Evolutionary conservation across 2,329 filamentous ascomycete species (phyloP), one percentile per base, ranked within the genome.

Genomic region (Chaetomiaceae sp.): DNA sequence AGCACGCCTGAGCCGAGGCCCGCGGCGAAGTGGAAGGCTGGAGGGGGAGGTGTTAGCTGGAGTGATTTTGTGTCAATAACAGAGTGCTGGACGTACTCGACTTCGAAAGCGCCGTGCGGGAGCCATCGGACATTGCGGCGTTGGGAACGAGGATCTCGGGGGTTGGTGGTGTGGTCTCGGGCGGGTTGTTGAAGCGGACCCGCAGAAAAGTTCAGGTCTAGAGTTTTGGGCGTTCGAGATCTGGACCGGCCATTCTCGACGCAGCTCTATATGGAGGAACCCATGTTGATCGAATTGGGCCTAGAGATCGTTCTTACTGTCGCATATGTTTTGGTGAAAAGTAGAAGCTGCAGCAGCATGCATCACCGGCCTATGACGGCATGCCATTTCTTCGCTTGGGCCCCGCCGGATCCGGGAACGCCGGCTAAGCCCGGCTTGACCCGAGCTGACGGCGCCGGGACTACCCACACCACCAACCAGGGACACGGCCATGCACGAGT

Each of bases 1-100:
- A 89, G 82, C 47, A 95, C 80, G 64, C 94, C 94, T 7, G 91
- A 96, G 65, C 83, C 83, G 52, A 97, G 82, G 59, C 94, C 94
- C 59, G 91, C 92, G 61, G 86, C 72, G 70, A 97, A 95, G 74
- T 97, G 94, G 69, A 89, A 91, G 61, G 82, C 85, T 88, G 63
- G 58, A 39, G 22, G 17, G 12, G 22, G 36, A 14, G 20, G n/a
- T 39, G 27, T 51, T 40, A 47, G 40, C 22, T 3, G 19, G 29
- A 19, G 19, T 15, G 20, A 6, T 4, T 2, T 17, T 6, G 17
- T 22, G 25, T 8, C 2, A 31, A 3, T 20, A 5, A n/a, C 14
- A 20, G 29, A 31, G 17, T 11, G 36, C 11, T 15, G 37, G 22
- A 49, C 65, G 31, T 60, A 70, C 69, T 64, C 37, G 69, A 69